Base-by-base conservation (phyloP, 2,329 filamentous ascomycete species). In the Arthroderma sp. region DNA sequence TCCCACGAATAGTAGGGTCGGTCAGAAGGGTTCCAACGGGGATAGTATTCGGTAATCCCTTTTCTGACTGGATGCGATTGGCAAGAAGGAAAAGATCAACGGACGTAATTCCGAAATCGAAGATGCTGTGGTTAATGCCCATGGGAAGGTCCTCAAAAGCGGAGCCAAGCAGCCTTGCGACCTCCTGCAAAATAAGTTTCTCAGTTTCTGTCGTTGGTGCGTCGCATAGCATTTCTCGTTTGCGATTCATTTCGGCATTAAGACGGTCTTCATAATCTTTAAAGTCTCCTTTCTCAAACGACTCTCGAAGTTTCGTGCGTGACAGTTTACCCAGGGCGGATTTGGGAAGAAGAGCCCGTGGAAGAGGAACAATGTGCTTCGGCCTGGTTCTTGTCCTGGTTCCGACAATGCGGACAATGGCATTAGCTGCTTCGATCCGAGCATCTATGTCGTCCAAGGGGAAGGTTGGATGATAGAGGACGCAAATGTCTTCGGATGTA, bases 321-420 rank as follows among this genome's bases (percentile, higher is more conserved):
- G 65, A 67, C 4, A 69, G 52, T 51, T 69, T 70, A 5, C 66
- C 65, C 1, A 70, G 55, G 0, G 64, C 54, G 0, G 65, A 58
- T 49, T 61, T 63, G n/a, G 52, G 54, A 1, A 68, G 48, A 5
- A 53, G 33, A 5, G 40, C 28, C 22, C 40, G 39, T 7, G 44
- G 42, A 2, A 65, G 48, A 0, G 62, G 53, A 22, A 64, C 43
- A 15, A 62, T 49, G 5, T 54, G 46, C 28, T 52, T 50, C 28
- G 54, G 54, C 22, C 53, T 47, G 22, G 43, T 42, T n/a, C 53
- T 42, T 6, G 39, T 41, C 6, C 8, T 28, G 15, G 30, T 9
- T 8, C 45, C 42, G 4, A 45, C 41, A 11, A 51, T 41, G 9
- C 54, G 50, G 3, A 45, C 48, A n/a, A 63, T 58, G 1, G 52